Evolutionary conservation across 176 grass and related monocot species (phyloP), one percentile per base, ranked within the genome.

Genomic region (Saccharum officinarum): DNA sequence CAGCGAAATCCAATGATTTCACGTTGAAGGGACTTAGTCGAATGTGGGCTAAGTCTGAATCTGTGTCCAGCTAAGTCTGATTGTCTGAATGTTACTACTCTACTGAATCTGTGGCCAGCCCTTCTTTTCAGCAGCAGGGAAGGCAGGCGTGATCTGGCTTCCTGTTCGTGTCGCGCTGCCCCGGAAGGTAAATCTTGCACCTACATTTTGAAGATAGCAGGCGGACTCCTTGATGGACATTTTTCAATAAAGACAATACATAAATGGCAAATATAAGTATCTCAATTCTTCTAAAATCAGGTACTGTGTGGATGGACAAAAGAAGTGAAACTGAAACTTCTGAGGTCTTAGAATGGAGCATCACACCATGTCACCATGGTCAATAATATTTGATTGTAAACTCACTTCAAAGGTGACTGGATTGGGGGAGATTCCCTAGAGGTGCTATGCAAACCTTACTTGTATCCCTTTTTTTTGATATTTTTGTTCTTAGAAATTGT

Each of bases 1-100:
- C 20, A 31, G 23, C 31, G 71, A 91, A 84, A 87, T 80, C 8
- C 25, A 30, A 42, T 81, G 50, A 76, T 85, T 23, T 55, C 69
- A 95, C 85, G 75, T n/a, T 57, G 20, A 57, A 57, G 18, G 54
- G 54, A 57, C 18, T 57, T 57, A 3, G 7, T 10, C 13, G 2
- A 1, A 57, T 57, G 1, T n/a, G 54, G 54, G 54, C 54, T n/a
- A n/a, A n/a, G 52, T 55, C 18, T 55, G 52, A 55, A 52, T 18
- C 49, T 18, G 5, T 52, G 49, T 52, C 15, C 49, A 52, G 15
- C 5, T 6, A 50, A 50, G 15, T n/a, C n/a, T n/a, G n/a, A n/a
- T n/a, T n/a, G n/a, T n/a, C n/a, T n/a, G n/a, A n/a, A n/a, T n/a
- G n/a, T n/a, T n/a, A n/a, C n/a, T n/a, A n/a, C n/a, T n/a, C n/a